These are phyloP conservation scores for Powellomyces hirtus DNA, from an alignment of 192 early-diverging fungal species.

Conservation along the genomic window DNA sequence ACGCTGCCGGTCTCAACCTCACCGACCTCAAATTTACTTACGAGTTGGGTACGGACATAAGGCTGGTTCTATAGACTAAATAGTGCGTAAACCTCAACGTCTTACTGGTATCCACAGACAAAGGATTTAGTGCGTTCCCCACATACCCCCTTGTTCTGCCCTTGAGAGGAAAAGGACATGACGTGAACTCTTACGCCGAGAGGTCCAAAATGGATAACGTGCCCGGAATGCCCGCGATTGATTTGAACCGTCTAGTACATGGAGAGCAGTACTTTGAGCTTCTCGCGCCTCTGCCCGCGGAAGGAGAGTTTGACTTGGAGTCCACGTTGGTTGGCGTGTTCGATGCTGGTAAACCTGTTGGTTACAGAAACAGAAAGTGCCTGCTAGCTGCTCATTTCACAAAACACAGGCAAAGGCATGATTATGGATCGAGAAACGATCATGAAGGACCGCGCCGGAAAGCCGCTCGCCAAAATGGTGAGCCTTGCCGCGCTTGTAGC, in stretches of 20 bases:
- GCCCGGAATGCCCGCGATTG: slow-evolving; percentile 62
- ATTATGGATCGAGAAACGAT: slow-evolving; percentile 61
- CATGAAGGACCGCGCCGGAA: slow-evolving; percentile 44
- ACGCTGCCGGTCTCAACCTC: slow-evolving; percentile 67
- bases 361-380: neutral
- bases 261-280: slow-evolving; percentile 71
- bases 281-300: slow-evolving; percentile 53
- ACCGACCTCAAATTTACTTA: slow-evolving; percentile 66
- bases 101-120: slow-evolving; percentile 31
- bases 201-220: slow-evolving; percentile 24
- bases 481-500: neutral
- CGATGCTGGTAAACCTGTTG: slow-evolving; percentile 75
- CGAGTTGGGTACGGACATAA: slow-evolving; percentile 48
- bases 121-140: slow-evolving; percentile 64
- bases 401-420: slow-evolving; percentile 56
- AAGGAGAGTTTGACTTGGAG: slow-evolving; percentile 58
- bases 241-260: slow-evolving; percentile 70
- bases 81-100: neutral
- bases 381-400: slow-evolving; percentile 12
- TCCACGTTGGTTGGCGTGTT: slow-evolving; percentile 63
- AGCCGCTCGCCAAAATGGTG: slow-evolving; percentile 40
- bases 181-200: slow-evolving; percentile 59
- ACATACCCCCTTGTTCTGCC: slow-evolving; percentile 70
- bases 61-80: neutral
- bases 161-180: slow-evolving; percentile 50